Evolutionary conservation across 78 protist species (phyloP).

Genomic region (Dictyostelium purpureum): DNA sequence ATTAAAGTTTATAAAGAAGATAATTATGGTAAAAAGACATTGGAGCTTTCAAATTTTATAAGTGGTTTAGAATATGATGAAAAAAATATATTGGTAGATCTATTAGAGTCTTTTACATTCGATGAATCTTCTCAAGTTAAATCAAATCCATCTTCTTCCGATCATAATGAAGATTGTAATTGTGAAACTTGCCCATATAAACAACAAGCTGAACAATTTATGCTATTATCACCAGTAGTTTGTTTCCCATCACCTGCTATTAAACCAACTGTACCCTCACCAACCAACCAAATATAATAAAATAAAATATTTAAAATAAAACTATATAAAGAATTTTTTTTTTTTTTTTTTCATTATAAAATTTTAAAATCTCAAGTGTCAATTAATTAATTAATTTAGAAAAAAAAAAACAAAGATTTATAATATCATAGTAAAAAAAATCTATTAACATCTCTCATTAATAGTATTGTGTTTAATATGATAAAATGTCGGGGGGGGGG

Average conservation of each 20-base stretch:
- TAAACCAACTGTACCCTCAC: neutral
- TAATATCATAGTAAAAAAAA: too few relatives aligned
- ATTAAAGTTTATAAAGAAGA: constrained; percentile 57
- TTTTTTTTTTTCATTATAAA: too few relatives aligned
- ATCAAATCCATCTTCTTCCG: neutral
- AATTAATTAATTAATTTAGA: too few relatives aligned
- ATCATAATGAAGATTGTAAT: constrained; percentile 28
- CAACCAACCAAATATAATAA: too few relatives aligned
- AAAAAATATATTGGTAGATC: constrained; percentile 22
- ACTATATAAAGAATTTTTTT: too few relatives aligned
- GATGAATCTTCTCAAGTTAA: constrained; percentile 40
- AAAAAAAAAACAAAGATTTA: too few relatives aligned
- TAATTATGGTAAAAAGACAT: neutral
- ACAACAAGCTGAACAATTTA: constrained; percentile 64
- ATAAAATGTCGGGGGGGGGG: too few relatives aligned
- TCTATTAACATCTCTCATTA: too few relatives aligned
- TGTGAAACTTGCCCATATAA: constrained; percentile 31
- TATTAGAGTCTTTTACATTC: constrained; percentile 64
- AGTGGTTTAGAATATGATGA: constrained; percentile 26
- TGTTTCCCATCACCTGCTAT: constrained; percentile 41
- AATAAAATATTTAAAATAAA: too few relatives aligned
- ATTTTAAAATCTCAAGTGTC: too few relatives aligned
- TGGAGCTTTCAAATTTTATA: neutral
- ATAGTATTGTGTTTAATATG: too few relatives aligned
- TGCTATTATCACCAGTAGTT: constrained; percentile 17